phyloP scores from a whole-genome alignment of 768 basidiomycete genomes.

The Mycena amicta region DNA sequence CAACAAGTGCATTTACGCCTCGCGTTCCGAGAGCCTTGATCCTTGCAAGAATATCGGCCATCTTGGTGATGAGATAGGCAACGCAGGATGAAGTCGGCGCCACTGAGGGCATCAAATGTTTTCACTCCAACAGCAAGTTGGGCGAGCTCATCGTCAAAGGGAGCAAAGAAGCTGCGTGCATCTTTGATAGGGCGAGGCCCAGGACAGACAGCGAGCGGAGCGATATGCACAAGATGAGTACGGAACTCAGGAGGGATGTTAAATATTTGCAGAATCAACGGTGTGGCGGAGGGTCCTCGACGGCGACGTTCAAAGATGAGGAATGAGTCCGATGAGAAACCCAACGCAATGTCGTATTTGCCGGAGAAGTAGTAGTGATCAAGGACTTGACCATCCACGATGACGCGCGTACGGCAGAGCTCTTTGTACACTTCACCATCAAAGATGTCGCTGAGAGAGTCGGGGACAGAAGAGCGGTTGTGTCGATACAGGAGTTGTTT shows the following conservation, averaged over 20 bases:
- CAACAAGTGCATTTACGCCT: constrained; percentile 44
- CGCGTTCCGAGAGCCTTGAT: constrained; percentile 36
- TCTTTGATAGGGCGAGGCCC: constrained; percentile 31
- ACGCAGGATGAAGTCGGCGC: constrained; percentile 28
- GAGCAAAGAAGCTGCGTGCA: background rate
- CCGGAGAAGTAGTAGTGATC: constrained; percentile 38
- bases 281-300: constrained; percentile 37
- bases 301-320: constrained; percentile 35
- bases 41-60: constrained; percentile 37
- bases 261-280: constrained; percentile 41
- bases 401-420: constrained; percentile 26
- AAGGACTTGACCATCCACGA: constrained; percentile 28
- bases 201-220: constrained; percentile 33
- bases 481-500: constrained; percentile 20
- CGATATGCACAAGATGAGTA: constrained; percentile 29
- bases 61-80: constrained; percentile 30
- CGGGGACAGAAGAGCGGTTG: constrained; percentile 12
- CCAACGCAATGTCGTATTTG: constrained; percentile 43
- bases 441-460: constrained; percentile 35
- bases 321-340: constrained; percentile 46
- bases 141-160: constrained; percentile 5
- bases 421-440: constrained; percentile 35
- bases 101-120: constrained; percentile 23
- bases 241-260: constrained; percentile 37
- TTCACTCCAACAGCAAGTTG: constrained; percentile 16